phyloP scores from a whole-genome alignment of 2,329 filamentous ascomycete genomes.

The Paraphoma chrysanthemicola region DNA sequence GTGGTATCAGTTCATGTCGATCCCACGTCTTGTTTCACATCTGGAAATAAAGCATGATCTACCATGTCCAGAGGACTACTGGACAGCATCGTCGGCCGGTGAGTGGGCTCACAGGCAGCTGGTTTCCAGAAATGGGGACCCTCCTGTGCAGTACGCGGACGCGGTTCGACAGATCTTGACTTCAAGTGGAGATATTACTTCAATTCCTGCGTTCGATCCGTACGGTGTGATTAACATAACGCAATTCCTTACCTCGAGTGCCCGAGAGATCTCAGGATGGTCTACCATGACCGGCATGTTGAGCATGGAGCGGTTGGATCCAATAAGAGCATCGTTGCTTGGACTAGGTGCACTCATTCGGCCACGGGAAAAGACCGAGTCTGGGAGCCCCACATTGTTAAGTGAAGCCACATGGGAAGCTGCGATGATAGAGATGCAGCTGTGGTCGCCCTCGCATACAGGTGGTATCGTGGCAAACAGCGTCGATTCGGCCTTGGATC shows the following conservation, averaged over 20 bases:
- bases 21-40: too few species aligned
- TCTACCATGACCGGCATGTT: conserved; percentile 32
- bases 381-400: conserved; percentile 12
- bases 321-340: conserved; percentile 19
- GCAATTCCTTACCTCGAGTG: conserved; percentile 30
- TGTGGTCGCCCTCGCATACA: conserved; percentile 33
- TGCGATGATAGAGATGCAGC: conserved; percentile 32
- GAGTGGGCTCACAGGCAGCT: too few species aligned
- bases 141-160: conserved; percentile 19
- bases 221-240: conserved; percentile 30
- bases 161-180: conserved; percentile 22
- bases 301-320: conserved; percentile 26
- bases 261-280: conserved; percentile 31
- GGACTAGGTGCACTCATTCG: conserved; percentile 19
- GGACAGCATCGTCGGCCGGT: too few species aligned
- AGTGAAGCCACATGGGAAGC: conserved; percentile 28
- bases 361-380: conserved; percentile 1
- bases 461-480: conserved; percentile 27
- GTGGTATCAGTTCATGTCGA: too few species aligned
- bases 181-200: conserved; percentile 11
- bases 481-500: conserved; percentile 21
- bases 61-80: too few species aligned
- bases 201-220: conserved; percentile 25
- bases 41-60: too few species aligned
- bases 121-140: not conserved